phyloP scores from a whole-genome alignment of 371 early-diverging fungal genomes.

The Syncephalis fuscata region DNA sequence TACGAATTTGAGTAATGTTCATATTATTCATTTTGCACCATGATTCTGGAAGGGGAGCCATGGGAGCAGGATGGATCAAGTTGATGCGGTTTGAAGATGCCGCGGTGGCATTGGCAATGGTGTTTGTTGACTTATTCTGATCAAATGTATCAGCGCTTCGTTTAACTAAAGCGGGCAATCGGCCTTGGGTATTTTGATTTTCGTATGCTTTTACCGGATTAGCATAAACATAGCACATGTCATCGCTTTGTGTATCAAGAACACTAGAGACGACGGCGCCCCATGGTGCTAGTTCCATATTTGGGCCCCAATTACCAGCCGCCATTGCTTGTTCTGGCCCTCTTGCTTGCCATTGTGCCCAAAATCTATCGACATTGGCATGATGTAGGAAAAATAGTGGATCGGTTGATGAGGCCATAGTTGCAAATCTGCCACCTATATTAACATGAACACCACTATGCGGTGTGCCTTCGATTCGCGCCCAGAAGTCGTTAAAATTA shows the following conservation, averaged over 20 bases:
- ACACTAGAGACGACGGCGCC: neutral
- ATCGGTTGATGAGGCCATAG: neutral
- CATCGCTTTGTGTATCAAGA: neutral
- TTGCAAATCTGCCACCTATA: conserved; percentile 1
- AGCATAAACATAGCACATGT: conserved; percentile 2
- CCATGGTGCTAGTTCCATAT: neutral
- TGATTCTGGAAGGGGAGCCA: neutral
- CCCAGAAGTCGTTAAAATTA: neutral
- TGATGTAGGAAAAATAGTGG: conserved; percentile 6
- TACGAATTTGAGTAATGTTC: neutral
- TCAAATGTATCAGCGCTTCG: too few relatives aligned
- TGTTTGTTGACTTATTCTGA: too few relatives aligned
- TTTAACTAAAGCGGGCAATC: too few relatives aligned
- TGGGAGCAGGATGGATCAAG: too few relatives aligned
- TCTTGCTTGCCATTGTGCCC: neutral
- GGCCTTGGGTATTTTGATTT: too few relatives aligned
- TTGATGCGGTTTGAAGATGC: too few relatives aligned
- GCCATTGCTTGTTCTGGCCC: too few relatives aligned
- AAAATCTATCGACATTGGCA: conserved; percentile 2
- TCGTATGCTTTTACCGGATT: too few relatives aligned
- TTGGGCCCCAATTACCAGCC: too few relatives aligned
- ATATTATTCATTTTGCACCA: neutral
- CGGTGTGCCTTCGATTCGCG: neutral
- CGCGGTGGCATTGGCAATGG: too few relatives aligned
- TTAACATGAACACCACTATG: neutral